These are phyloP conservation scores for Arxiozyma slooffiae DNA, from an alignment of 1,139 yeast genomes.

Conservation along the genomic window DNA sequence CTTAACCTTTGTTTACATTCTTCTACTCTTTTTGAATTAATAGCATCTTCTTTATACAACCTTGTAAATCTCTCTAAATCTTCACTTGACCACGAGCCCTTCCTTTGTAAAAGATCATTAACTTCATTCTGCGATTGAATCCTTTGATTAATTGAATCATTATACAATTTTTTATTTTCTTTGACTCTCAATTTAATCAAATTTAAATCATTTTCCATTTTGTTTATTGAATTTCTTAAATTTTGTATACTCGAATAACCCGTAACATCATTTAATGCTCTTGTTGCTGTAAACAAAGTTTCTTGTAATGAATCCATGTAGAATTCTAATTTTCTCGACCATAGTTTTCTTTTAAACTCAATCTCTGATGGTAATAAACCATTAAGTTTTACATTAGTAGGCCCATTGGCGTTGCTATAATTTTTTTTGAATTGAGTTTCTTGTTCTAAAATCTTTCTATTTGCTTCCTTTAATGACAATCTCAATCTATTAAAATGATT, in stretches of 20 bases:
- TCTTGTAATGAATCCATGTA: slow-evolving; percentile 58
- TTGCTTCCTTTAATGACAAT: slow-evolving; percentile 31
- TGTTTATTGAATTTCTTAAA: slow-evolving; percentile 52
- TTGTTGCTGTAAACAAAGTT: slow-evolving; percentile 59
- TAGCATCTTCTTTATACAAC: slow-evolving; percentile 72
- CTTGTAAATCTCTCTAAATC: slow-evolving; percentile 82
- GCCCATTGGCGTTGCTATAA: slow-evolving; percentile 30
- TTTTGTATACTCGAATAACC: slow-evolving; percentile 80
- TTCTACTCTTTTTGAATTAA: slow-evolving; percentile 53
- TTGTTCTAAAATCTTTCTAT: slow-evolving; percentile 30
- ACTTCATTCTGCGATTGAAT: slow-evolving; percentile 73
- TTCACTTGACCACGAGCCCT: slow-evolving; percentile 64
- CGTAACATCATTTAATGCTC: slow-evolving; percentile 77
- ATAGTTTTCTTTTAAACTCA: slow-evolving; percentile 33
- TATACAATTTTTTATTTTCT: slow-evolving; percentile 44
- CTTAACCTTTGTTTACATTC: slow-evolving; percentile 43
- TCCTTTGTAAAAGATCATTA: slow-evolving; percentile 78
- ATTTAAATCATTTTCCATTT: slow-evolving; percentile 41
- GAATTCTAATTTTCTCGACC: slow-evolving; percentile 46
- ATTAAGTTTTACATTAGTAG: slow-evolving; percentile 23
- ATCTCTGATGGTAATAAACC: slow-evolving; percentile 36
- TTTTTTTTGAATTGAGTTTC: slow-evolving; percentile 25
- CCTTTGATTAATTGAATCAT: slow-evolving; percentile 55
- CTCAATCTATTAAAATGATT: slow-evolving; percentile 28
- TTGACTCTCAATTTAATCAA: slow-evolving; percentile 43